Conservation (phyloP, 1,139 yeast species). For the Pichia sp. region DNA sequence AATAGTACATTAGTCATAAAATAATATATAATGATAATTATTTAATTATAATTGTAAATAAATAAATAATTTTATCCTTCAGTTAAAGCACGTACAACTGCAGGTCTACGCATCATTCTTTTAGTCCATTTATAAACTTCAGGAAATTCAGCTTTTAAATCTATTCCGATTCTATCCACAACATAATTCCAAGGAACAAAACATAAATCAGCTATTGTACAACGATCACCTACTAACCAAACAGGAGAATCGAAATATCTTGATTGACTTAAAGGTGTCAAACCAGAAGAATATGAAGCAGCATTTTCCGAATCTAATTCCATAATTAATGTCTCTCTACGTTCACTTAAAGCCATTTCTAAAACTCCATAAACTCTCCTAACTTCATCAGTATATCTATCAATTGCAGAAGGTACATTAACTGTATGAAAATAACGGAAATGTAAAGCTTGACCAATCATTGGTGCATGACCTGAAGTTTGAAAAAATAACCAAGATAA, state of each 20-base stretch:
- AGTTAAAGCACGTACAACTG: conserved; percentile 63
- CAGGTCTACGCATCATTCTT: conserved; percentile 84
- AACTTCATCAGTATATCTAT: conserved; percentile 88
- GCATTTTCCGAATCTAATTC: conserved; percentile 84
- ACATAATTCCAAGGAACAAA: conserved; percentile 98
- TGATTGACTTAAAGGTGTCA: conserved; percentile 79
- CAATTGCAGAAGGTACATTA: conserved; percentile 83
- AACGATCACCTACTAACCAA: conserved; percentile 89
- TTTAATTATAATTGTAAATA: neutral
- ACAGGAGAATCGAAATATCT: conserved; percentile 89
- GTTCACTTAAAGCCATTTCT: conserved; percentile 91
- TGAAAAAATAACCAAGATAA: conserved; percentile 90
- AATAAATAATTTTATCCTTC: conserved; percentile 3
- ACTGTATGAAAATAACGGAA: conserved; percentile 86
- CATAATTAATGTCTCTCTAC: conserved; percentile 85
- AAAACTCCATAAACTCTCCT: conserved; percentile 89
- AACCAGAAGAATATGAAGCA: conserved; percentile 83
- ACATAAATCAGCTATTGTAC: conserved; percentile 85
- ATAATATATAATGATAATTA: neutral
- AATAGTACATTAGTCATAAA: neutral
- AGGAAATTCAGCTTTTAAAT: conserved; percentile 80
- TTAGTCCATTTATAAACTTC: conserved; percentile 96
- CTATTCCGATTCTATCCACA: conserved; percentile 86
- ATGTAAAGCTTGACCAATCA: conserved; percentile 96
- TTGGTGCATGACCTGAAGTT: conserved; percentile 94